Conservation (phyloP, 2,329 filamentous ascomycete species). For the Onygenales sp. region DNA sequence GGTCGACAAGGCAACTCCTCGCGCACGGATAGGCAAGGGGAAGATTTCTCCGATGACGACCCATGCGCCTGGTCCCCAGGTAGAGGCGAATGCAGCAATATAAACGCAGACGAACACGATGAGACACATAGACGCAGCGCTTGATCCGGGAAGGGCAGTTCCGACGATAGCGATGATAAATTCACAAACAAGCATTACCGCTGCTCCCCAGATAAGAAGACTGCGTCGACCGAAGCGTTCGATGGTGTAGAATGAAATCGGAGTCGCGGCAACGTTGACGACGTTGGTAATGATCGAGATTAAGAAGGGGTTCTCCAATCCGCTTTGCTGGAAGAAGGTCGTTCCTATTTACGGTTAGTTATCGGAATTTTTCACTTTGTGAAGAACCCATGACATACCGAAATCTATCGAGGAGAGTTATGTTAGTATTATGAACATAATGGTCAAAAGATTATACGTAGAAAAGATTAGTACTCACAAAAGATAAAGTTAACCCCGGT, state of each 20-base stretch:
- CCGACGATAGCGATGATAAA: constrained; percentile 45
- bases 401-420: constrained; percentile 1
- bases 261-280: constrained; percentile 45
- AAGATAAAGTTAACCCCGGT: constrained; percentile 65
- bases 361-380: not conserved
- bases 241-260: constrained; percentile 44
- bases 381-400: not conserved
- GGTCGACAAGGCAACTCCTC: constrained; percentile 52
- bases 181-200: constrained; percentile 45
- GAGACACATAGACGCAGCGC: constrained; percentile 31
- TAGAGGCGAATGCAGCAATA: constrained; percentile 47
- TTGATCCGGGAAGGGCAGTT: constrained; percentile 27
- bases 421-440: not conserved
- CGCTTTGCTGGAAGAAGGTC: constrained; percentile 42
- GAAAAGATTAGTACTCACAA: constrained; percentile 2
- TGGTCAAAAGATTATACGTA: not conserved
- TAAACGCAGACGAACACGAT: constrained; percentile 46
- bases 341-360: constrained; percentile 30
- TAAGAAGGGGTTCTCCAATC: constrained; percentile 41
- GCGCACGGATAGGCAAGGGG: constrained; percentile 52
- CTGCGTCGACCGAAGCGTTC: constrained; percentile 44
- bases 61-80: constrained; percentile 45
- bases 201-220: constrained; percentile 44
- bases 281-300: constrained; percentile 44
- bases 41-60: constrained; percentile 51